These are phyloP conservation scores for Suhomyces faveliae DNA, from an alignment of 805 yeast species.

Conservation along the genomic window DNA sequence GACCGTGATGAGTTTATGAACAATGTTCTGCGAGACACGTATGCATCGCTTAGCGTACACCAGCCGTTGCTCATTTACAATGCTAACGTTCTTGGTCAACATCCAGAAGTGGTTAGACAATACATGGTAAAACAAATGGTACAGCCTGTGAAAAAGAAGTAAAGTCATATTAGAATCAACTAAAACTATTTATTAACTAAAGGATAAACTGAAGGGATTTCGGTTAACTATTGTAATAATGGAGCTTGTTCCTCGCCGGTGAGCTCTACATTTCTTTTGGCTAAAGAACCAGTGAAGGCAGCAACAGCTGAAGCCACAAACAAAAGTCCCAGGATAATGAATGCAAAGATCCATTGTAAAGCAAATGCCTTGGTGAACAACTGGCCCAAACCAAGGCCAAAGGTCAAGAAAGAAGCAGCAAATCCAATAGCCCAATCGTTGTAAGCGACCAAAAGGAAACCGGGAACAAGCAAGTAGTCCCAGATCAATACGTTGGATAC, in stretches of 20 bases:
- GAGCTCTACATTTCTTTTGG: neutral
- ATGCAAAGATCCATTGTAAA: constrained; percentile 84
- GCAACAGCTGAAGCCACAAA: constrained; percentile 50
- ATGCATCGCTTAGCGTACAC: constrained; percentile 61
- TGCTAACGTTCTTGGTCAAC: constrained; percentile 50
- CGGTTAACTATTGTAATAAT: constrained; percentile 31
- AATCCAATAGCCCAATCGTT: constrained; percentile 74
- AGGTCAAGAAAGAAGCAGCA: constrained; percentile 52
- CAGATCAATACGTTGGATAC: constrained; percentile 74
- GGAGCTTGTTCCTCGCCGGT: constrained; percentile 35
- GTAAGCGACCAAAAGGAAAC: constrained; percentile 52
- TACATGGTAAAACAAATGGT: constrained; percentile 37
- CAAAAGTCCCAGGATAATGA: constrained; percentile 58
- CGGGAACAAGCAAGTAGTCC: constrained; percentile 71
- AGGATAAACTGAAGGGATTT: no score
- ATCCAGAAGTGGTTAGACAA: constrained; percentile 28
- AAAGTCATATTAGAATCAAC: no score
- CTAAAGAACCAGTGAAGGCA: constrained; percentile 36
- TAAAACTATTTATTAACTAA: no score
- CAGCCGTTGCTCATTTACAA: constrained; percentile 52
- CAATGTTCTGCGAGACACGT: constrained; percentile 66
- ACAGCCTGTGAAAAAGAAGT: constrained; percentile 1
- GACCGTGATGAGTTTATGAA: constrained; percentile 64
- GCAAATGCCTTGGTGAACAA: constrained; percentile 67
- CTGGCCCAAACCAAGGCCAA: constrained; percentile 73